Conservation (phyloP, 176 grass and related monocot species). For the Oryza australiensis region DNA sequence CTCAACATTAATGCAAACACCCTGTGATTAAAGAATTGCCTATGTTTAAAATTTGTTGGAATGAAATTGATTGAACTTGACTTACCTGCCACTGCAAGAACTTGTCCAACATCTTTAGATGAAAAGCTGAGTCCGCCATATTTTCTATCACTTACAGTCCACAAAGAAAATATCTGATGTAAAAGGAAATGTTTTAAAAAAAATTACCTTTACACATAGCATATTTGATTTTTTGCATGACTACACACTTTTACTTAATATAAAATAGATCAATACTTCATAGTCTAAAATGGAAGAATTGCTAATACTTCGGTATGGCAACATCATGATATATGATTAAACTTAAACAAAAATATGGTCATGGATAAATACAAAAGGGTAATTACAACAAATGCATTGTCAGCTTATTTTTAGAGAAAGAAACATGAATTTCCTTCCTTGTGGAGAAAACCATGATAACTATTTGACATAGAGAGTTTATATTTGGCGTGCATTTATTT, state of each 20-base stretch:
- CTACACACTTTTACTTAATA: background rate
- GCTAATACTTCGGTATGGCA: background rate
- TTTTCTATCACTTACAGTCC: slow-evolving; percentile 59
- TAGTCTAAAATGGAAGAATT: background rate
- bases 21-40: background rate
- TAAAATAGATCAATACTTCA: background rate
- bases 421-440: background rate
- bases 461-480: background rate
- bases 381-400: background rate
- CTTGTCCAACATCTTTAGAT: slow-evolving; percentile 60
- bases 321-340: background rate
- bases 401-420: background rate
- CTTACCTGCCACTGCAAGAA: slow-evolving; percentile 65
- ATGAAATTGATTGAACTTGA: background rate
- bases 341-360: background rate
- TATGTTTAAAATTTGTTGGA: background rate
- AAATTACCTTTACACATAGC: background rate
- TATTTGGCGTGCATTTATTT: background rate
- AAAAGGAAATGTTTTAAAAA: background rate
- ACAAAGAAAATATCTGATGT: slow-evolving; percentile 75
- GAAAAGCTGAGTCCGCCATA: slow-evolving; percentile 69
- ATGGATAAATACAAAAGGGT: background rate
- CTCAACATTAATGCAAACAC: too few species aligned
- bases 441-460: background rate
- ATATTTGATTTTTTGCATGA: background rate